Conservation (phyloP, 1,139 yeast species). For the Blastobotrys apis region DNA sequence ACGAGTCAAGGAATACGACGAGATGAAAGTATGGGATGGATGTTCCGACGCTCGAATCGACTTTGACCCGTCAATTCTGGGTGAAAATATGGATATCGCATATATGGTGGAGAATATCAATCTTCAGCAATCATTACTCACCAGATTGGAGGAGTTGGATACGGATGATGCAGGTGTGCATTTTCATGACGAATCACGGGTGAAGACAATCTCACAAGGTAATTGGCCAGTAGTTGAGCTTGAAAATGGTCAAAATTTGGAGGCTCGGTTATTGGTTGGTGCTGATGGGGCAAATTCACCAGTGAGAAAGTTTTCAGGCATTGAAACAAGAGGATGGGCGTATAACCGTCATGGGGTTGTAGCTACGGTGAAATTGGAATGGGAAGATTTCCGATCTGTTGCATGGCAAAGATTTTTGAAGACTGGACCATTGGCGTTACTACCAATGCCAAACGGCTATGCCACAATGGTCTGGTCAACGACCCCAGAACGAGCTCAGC, state of each 20-base stretch:
- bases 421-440: constrained; percentile 88
- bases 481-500: constrained; percentile 67
- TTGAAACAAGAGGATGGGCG: constrained; percentile 88
- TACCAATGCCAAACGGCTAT: constrained; percentile 80
- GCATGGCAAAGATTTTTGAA: constrained; percentile 96
- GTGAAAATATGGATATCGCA: constrained; percentile 45
- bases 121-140: constrained; percentile 66
- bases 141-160: constrained; percentile 50
- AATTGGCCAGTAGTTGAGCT: constrained; percentile 77
- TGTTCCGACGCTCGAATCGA: constrained; percentile 63
- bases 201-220: constrained; percentile 35
- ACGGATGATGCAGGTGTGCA: constrained; percentile 23
- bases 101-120: constrained; percentile 88
- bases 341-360: constrained; percentile 88
- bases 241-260: constrained; percentile 58
- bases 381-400: constrained; percentile 60
- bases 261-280: constrained; percentile 77
- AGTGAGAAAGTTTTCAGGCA: constrained; percentile 74
- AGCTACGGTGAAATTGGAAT: constrained; percentile 72
- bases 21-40: constrained; percentile 84
- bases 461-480: constrained; percentile 94
- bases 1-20: constrained; percentile 73
- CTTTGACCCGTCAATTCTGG: constrained; percentile 52
- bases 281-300: constrained; percentile 98
- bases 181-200: constrained; percentile 62